These are phyloP conservation scores for Acacia confusa DNA, from an alignment of 306 rosid genomes.

Conservation along the genomic window DNA sequence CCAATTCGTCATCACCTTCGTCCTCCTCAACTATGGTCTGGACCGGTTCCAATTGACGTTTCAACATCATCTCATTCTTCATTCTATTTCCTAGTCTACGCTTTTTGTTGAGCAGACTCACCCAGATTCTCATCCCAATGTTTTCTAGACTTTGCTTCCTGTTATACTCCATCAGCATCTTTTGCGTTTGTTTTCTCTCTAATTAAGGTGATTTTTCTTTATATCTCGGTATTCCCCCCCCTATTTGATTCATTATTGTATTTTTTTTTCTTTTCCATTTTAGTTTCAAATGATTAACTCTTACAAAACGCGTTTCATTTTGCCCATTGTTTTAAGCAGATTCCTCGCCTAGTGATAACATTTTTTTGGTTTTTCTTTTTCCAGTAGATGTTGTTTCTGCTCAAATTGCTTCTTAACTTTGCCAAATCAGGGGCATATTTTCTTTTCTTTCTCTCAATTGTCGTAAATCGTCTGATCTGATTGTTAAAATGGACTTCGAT, in stretches of 20 bases:
- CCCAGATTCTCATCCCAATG: background rate
- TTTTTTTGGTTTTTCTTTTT: background rate
- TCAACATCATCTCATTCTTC: slow-evolving; percentile 29
- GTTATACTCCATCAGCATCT: slow-evolving; percentile 2
- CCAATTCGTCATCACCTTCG: slow-evolving; percentile 52
- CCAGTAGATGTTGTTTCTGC: background rate
- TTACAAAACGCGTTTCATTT: background rate
- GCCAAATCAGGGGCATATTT: background rate
- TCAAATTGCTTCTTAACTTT: background rate
- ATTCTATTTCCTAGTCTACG: background rate
- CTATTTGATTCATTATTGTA: background rate
- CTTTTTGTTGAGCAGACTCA: background rate
- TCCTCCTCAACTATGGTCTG: slow-evolving; percentile 54
- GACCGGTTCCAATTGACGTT: slow-evolving; percentile 32
- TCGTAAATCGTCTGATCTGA: slow-evolving; percentile 19
- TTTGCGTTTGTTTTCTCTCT: background rate
- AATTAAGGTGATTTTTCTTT: slow-evolving; percentile 14
- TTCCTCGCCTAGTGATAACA: background rate
- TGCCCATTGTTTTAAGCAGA: background rate
- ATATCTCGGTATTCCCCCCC: background rate
- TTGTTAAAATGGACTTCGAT: slow-evolving; percentile 28
- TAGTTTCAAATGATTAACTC: background rate
- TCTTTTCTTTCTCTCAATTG: background rate
- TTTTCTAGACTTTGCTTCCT: slow-evolving; percentile 6
- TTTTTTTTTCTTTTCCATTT: background rate